Base-by-base conservation (phyloP, 441 rosid genomes). In the Aleurites moluccanus region DNA sequence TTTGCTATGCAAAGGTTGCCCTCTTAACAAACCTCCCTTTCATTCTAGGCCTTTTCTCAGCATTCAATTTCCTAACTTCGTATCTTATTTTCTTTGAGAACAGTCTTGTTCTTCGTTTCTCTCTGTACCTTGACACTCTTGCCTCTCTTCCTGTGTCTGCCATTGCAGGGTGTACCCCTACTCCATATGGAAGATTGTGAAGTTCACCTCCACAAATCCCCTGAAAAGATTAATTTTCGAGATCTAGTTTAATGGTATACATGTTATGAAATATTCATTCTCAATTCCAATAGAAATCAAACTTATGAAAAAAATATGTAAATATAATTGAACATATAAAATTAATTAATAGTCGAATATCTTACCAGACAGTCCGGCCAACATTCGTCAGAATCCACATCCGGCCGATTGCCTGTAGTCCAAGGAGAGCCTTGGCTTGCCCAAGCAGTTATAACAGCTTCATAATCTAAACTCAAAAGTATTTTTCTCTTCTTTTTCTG, bases 31-130 rank as follows among this genome's bases (percentile, higher is more conserved):
- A 95, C 67, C 99, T 87, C 65, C 99, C 99, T 82, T 95, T 95
- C 97, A 95, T 92, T 77, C 99, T 76, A 10, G 99, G 99, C 88
- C 97, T 88, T 82, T 95, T 95, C 87, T 95, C 98, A 0, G 99
- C 99, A 73, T 95, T 95, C 84, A 92, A 33, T 74, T 91, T 95
- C 75, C 99, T 86, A 18, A 95, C 99, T 79, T 95, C 97, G 78
- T 95, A 95, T 82, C 99, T 86, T 82, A 91, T 95, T 86, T 92
- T 95, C 91, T 92, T 91, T 0, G 99, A 95, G 77, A 95, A 95
- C 86, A 95, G 35, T 64, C 99, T 92, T 16, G 91, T 95, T 74
- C 97, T 85, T 72, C 99, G 74, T 83, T 95, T 95, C 81, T 92
- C 98, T 76, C 93, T 83, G 80, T 92, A 95, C 77, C 98, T 86